phyloP scores from a whole-genome alignment of 1,284 basidiomycete genomes.

The Leccinum pseudoinsigne region DNA sequence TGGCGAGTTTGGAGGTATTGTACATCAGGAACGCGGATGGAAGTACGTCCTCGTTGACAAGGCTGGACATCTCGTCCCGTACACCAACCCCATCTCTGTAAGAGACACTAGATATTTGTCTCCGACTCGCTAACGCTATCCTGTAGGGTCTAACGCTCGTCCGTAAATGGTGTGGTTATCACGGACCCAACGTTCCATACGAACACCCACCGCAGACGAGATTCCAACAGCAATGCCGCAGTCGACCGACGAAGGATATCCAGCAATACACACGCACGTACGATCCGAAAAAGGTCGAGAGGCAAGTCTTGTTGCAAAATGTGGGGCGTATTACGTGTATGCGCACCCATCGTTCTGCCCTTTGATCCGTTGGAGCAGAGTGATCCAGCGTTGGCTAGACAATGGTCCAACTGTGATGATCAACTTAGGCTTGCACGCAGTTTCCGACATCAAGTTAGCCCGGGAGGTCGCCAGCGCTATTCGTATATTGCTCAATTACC shows the following conservation, averaged over 20 bases:
- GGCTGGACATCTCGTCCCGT: too few relatives aligned
- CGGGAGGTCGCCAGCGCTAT: conserved; percentile 12
- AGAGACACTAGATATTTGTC: too few relatives aligned
- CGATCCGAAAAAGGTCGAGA: conserved; percentile 39
- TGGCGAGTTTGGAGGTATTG: too few relatives aligned
- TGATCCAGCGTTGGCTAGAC: conserved; percentile 7
- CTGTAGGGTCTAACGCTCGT: too few relatives aligned
- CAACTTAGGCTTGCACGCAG: conserved; percentile 6
- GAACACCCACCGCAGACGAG: conserved; percentile 46
- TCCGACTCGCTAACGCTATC: too few relatives aligned
- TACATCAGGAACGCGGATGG: too few relatives aligned
- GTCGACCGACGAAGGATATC: conserved; percentile 43
- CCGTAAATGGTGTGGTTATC: conserved; percentile 43
- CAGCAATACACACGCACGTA: conserved; percentile 50
- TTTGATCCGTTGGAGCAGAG: conserved; percentile 13
- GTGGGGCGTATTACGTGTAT: neutral
- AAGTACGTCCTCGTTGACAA: too few relatives aligned
- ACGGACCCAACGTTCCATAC: conserved; percentile 37
- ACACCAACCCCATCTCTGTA: too few relatives aligned
- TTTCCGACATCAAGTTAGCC: neutral
- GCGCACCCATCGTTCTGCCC: conserved; percentile 5
- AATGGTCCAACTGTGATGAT: conserved; percentile 14
- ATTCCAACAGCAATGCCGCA: conserved; percentile 49
- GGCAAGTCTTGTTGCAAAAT: conserved; percentile 27
- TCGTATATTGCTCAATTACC: conserved; percentile 6